phyloP scores from a whole-genome alignment of 1,139 yeast species.

The Debaryomyces psychrophilus region DNA sequence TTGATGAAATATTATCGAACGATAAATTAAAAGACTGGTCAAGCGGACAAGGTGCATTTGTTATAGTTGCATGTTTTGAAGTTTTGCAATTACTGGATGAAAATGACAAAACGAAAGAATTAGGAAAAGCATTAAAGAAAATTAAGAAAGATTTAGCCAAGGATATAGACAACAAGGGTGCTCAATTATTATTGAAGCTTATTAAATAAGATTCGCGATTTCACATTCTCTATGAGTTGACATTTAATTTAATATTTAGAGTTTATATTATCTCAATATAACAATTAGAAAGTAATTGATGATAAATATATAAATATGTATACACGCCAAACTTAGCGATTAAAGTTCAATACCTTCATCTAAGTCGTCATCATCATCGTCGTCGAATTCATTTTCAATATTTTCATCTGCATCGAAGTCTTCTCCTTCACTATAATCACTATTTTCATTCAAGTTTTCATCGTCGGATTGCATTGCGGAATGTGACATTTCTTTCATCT shows the following conservation, averaged over 20 bases:
- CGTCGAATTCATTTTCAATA: conserved; percentile 2
- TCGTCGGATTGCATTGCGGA: conserved; percentile 19
- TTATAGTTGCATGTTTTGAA: conserved; percentile 71
- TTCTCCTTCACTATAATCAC: conserved; percentile 28
- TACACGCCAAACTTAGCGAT: background rate
- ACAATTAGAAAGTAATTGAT: background rate
- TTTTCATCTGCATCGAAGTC: conserved; percentile 21
- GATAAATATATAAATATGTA: conserved; percentile 1
- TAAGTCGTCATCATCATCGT: background rate
- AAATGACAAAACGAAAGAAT: conserved; percentile 42
- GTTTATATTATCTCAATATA: background rate
- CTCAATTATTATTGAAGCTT: conserved; percentile 59
- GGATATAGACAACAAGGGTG: conserved; percentile 73
- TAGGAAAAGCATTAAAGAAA: conserved; percentile 57
- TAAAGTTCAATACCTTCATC: background rate
- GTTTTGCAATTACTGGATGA: conserved; percentile 40
- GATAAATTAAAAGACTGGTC: conserved; percentile 66
- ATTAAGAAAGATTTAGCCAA: conserved; percentile 52
- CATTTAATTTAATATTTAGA: conserved; percentile 2
- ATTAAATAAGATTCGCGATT: conserved; percentile 20
- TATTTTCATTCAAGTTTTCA: conserved; percentile 5
- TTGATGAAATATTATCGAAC: conserved; percentile 52
- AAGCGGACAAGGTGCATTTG: conserved; percentile 77
- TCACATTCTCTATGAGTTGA: background rate
- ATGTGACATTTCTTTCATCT: background rate